These are phyloP conservation scores for Byssochlamys sp. DNA, from an alignment of 2,329 filamentous ascomycete species.

Conservation along the genomic window DNA sequence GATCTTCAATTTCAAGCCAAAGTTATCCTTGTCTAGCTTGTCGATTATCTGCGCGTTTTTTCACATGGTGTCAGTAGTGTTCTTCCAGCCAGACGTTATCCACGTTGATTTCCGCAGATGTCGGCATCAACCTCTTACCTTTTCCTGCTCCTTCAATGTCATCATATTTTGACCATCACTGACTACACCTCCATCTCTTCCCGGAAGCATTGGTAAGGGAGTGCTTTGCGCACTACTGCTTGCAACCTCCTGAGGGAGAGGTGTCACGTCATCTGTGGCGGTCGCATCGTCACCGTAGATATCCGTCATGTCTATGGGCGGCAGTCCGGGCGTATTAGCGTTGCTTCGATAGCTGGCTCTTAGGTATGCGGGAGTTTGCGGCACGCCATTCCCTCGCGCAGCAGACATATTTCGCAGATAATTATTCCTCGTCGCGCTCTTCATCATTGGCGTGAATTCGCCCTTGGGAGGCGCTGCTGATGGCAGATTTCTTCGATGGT, in stretches of 20 bases:
- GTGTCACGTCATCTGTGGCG: conserved; percentile 57
- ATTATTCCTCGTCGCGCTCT: conserved; percentile 63
- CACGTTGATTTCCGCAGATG: neutral
- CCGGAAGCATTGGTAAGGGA: conserved; percentile 61
- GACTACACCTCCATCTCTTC: conserved; percentile 57
- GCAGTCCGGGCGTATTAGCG: conserved; percentile 65
- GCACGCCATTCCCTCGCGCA: conserved; percentile 45
- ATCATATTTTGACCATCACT: conserved; percentile 75
- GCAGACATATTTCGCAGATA: conserved; percentile 49
- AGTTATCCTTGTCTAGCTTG: conserved; percentile 96
- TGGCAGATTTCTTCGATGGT: conserved; percentile 62
- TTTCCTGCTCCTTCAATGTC: conserved; percentile 87
- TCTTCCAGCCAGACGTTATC: neutral
- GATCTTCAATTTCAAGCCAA: conserved; percentile 90
- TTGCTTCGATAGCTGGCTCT: conserved; percentile 55
- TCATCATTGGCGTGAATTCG: conserved; percentile 91
- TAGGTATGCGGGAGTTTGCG: conserved; percentile 60
- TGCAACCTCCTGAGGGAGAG: conserved; percentile 62
- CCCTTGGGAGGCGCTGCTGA: conserved; percentile 46
- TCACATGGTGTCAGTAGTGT: neutral
- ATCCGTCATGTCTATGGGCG: conserved; percentile 60
- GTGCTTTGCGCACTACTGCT: conserved; percentile 77
- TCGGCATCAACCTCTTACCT: conserved; percentile 42
- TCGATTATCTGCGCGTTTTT: conserved; percentile 56
- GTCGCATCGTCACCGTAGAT: conserved; percentile 56